Evolutionary conservation across 73 alveolate species (phyloP).

Genomic region (Symbiodinium pilosum): DNA sequence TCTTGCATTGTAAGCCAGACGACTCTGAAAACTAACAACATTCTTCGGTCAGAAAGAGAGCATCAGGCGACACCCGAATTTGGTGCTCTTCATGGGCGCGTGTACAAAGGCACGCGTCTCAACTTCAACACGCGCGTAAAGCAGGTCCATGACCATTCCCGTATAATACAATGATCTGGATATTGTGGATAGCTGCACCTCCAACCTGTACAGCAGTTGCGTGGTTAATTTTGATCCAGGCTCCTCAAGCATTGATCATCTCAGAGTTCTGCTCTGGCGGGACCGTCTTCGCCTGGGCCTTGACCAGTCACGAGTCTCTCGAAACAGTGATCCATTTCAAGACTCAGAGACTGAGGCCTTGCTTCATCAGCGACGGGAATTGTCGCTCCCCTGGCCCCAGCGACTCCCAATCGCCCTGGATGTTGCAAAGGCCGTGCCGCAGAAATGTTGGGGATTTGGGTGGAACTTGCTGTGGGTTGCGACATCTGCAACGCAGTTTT

Average conservation of each 20-base stretch:
- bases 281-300: constrained; percentile 95
- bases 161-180: too few relatives aligned
- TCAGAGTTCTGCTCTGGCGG: constrained; percentile 98
- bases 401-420: constrained; percentile 97
- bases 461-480: neutral
- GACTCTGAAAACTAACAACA: too few relatives aligned
- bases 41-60: too few relatives aligned
- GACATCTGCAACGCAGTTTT: too few relatives aligned
- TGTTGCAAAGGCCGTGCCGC: constrained; percentile 95
- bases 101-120: constrained; percentile 95
- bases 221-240: constrained; percentile 14
- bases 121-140: too few relatives aligned
- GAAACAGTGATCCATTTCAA: too few relatives aligned
- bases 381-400: constrained; percentile 94
- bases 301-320: too few relatives aligned
- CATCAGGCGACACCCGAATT: constrained; percentile 97
- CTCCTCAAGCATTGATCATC: constrained; percentile 96
- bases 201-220: too few relatives aligned
- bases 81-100: constrained; percentile 98
- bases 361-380: constrained; percentile 83
- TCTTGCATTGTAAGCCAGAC: too few relatives aligned
- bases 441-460: neutral
- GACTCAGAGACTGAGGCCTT: constrained; percentile 59
- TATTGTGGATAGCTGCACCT: too few relatives aligned
- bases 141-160: too few relatives aligned